Base-by-base conservation (phyloP, 2,329 filamentous ascomycete genomes). In the Trichoderma koningii region DNA sequence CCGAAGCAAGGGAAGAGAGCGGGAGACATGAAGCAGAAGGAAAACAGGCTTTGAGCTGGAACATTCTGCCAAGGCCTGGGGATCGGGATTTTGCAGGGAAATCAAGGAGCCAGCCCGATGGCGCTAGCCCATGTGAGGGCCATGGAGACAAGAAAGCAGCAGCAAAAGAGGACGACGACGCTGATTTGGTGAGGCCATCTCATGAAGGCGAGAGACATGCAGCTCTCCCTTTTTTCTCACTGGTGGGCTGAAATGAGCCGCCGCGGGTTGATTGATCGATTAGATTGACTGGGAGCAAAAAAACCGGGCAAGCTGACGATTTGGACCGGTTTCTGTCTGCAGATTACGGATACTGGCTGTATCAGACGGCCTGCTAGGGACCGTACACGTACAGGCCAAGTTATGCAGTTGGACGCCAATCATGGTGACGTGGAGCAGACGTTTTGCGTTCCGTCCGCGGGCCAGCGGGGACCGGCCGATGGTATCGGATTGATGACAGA, bases 81-180 rank as follows among this genome's bases (percentile, higher is more conserved):
- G 50, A 70, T 70, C 69, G 69, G 63, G 65, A 34, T 65, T 68
- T 70, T 50, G 66, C 63, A 69, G 65, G 62, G 57, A 45, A 57
- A 70, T 69, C 69, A 60, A 70, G 68, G 64, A 66, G 65, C 55
- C 19, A 53, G 21, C 21, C 64, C 66, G 64, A 68, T 64, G 62
- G 55, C 66, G 68, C 69, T 67, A 68, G 51, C 66, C 34, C 59
- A 50, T 7, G 42, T 55, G 28, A 56, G 23, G 23, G 34, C 34
- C 34, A 38, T 38, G 34, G 34, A 38, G 34, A 38, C 34, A 38
- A 10, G 62, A 50, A 38, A 52, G 23, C 30, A 28, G 50, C 53
- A 65, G 55, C 26, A 48, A 44, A 15, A 38, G 7, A 42, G 7
- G 19, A 23, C 2, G 21, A 23, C 14, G n/a, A 53, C 10, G 59